These are phyloP conservation scores for Aspergillus pseudoglaucus DNA, from an alignment of 2,329 filamentous ascomycete genomes.

Conservation along the genomic window DNA sequence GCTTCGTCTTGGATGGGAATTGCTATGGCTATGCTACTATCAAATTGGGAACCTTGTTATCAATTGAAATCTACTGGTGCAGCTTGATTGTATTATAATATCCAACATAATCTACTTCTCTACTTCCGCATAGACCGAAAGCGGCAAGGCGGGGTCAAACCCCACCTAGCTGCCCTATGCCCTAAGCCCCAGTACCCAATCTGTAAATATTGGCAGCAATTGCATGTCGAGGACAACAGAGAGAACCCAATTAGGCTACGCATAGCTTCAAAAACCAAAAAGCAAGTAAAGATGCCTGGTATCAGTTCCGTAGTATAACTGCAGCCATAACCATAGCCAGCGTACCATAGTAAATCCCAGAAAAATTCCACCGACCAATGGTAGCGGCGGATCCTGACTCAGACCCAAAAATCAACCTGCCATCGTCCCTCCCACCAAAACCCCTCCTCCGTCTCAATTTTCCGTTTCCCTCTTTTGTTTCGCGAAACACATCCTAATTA, in stretches of 20 bases:
- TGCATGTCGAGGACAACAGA: background rate
- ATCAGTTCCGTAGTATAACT: background rate
- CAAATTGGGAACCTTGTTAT: background rate
- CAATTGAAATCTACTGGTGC: background rate
- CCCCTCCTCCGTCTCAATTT: conserved; percentile 4
- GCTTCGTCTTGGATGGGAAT: too few relatives aligned
- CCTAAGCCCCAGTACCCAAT: conserved; percentile 20
- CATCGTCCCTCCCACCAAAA: conserved; percentile 19
- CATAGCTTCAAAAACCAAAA: background rate
- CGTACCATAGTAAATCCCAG: background rate
- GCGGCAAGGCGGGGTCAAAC: conserved; percentile 19
- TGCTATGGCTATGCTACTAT: too few relatives aligned
- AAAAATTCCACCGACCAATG: conserved; percentile 16
- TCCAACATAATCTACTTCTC: background rate
- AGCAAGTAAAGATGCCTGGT: background rate
- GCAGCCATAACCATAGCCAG: background rate
- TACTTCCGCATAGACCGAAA: conserved; percentile 1
- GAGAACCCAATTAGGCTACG: background rate
- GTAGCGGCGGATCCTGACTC: conserved; percentile 16
- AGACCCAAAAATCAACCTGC: conserved; percentile 29
- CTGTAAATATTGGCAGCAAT: too few relatives aligned
- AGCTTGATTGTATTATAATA: too few relatives aligned
- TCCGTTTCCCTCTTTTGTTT: conserved; percentile 9
- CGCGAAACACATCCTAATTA: background rate
- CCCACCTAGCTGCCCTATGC: conserved; percentile 28